Evolutionary conservation across 2,329 filamentous ascomycete species (phyloP).

Genomic region (Talaromyces pinophilus): DNA sequence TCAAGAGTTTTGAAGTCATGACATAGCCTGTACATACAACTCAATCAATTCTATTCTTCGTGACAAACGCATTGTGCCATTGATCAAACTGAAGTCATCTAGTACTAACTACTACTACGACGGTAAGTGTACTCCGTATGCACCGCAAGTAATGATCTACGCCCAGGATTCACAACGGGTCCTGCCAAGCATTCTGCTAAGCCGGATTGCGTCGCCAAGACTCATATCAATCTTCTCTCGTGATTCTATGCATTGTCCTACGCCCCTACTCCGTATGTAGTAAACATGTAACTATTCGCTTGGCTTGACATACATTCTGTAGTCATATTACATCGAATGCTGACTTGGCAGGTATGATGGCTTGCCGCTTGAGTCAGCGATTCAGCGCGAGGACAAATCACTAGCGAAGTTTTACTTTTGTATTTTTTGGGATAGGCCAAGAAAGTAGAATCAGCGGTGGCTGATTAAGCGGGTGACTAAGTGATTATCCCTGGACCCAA

Average conservation of each 20-base stretch:
- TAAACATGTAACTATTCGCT: background rate
- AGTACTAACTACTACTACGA: too few relatives aligned
- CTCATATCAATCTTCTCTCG: background rate
- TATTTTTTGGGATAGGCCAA: background rate
- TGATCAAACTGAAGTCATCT: background rate
- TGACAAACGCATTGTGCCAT: background rate
- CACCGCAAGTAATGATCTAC: slow-evolving; percentile 17
- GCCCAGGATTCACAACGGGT: slow-evolving; percentile 20
- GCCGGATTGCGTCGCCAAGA: slow-evolving; percentile 11
- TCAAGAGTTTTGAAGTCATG: background rate
- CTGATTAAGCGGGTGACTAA: background rate
- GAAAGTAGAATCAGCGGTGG: too few relatives aligned
- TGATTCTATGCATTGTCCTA: slow-evolving; percentile 1
- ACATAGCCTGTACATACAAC: background rate
- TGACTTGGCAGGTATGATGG: background rate
- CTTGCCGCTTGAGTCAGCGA: background rate
- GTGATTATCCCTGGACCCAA: background rate
- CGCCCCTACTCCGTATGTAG: background rate
- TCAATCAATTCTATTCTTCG: background rate
- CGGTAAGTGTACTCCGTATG: background rate
- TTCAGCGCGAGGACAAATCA: background rate
- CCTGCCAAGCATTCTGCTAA: slow-evolving; percentile 15
- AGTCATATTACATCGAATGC: background rate
- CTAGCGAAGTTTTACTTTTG: background rate
- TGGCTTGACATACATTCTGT: background rate